phyloP scores from a whole-genome alignment of 2,329 filamentous ascomycete genomes.

The Lasiodiplodia hormozganensis region DNA sequence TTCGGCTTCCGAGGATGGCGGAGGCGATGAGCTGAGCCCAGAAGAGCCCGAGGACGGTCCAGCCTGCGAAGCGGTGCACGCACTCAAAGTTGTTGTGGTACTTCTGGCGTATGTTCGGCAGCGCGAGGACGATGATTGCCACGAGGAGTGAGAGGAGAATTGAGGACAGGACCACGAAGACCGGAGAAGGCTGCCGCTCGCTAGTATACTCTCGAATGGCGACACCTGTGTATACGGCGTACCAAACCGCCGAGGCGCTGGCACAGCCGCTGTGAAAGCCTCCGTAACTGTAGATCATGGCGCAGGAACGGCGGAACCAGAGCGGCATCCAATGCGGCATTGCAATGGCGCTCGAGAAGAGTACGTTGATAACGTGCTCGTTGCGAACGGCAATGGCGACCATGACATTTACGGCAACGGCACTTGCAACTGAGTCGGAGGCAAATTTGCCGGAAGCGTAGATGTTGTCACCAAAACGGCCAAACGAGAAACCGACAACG shows the following conservation, averaged over 20 bases:
- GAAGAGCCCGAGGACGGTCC: constrained; percentile 42
- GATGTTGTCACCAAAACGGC: background rate
- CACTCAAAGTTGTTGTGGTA: constrained; percentile 45
- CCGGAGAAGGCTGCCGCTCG: constrained; percentile 30
- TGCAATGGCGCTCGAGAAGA: constrained; percentile 43
- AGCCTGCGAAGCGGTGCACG: constrained; percentile 45
- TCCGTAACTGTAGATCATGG: constrained; percentile 43
- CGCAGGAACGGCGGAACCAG: constrained; percentile 34
- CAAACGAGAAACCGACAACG: constrained; percentile 18
- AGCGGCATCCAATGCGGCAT: constrained; percentile 40
- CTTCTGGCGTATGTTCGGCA: constrained; percentile 35
- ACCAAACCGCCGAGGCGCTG: constrained; percentile 49
- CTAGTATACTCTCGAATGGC: constrained; percentile 38
- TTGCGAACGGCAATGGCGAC: constrained; percentile 41
- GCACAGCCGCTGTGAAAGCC: constrained; percentile 45
- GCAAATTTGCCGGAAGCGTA: constrained; percentile 2
- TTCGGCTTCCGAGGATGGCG: constrained; percentile 23
- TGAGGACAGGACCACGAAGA: constrained; percentile 34
- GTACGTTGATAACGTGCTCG: constrained; percentile 41
- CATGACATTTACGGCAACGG: constrained; percentile 44
- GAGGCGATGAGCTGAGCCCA: constrained; percentile 36
- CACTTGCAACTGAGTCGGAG: constrained; percentile 34
- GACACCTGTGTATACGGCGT: constrained; percentile 48
- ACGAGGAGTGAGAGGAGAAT: constrained; percentile 35
- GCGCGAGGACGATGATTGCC: constrained; percentile 37